These are phyloP conservation scores for Rubia balearica DNA, from an alignment of 305 asterid genomes.

Conservation along the genomic window DNA sequence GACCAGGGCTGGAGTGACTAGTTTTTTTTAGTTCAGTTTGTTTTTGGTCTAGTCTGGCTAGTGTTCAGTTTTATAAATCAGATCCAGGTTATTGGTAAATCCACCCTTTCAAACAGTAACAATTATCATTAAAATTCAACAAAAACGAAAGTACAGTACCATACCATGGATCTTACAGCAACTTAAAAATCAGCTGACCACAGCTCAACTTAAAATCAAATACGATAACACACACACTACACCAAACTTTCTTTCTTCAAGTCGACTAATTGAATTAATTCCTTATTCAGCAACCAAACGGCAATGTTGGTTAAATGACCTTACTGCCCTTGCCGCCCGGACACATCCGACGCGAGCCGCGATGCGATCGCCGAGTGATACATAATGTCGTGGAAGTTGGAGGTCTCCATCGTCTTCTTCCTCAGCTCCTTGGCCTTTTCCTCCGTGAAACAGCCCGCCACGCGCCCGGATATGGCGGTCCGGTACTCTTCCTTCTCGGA, in stretches of 20 bases:
- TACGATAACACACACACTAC: background rate
- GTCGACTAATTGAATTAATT: conserved; percentile 33
- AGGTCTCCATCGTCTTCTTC: conserved; percentile 36
- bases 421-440: conserved; percentile 67
- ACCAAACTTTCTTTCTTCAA: background rate
- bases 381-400: conserved; percentile 55
- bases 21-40: too few species aligned
- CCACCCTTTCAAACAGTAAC: background rate
- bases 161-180: conserved; percentile 7
- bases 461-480: conserved; percentile 24
- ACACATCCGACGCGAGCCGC: conserved; percentile 52
- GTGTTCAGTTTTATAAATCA: too few species aligned
- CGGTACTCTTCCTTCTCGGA: conserved; percentile 16
- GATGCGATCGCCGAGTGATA: conserved; percentile 71
- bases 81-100: too few species aligned
- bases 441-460: conserved; percentile 46
- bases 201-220: background rate
- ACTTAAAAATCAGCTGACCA: background rate
- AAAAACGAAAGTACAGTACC: background rate
- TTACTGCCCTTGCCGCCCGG: conserved; percentile 12
- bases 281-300: background rate
- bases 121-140: background rate
- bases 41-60: too few species aligned
- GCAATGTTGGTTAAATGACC: conserved; percentile 1
- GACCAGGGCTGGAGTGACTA: too few species aligned